Conservation (phyloP, 352 stramenopile genomes). For the Thraustochytrium sp. region DNA sequence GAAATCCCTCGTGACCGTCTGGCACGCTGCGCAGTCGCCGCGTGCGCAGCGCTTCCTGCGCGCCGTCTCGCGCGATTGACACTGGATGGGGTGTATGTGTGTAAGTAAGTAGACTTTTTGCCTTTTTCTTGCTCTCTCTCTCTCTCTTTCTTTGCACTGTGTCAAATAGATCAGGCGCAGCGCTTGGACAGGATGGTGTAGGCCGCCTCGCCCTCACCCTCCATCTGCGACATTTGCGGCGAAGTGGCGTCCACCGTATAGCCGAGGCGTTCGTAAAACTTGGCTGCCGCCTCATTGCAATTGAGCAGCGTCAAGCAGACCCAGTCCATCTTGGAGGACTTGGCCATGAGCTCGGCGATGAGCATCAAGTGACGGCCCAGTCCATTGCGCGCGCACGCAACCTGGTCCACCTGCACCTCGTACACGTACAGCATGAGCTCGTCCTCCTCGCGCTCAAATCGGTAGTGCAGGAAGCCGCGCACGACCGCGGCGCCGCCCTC, state of each 20-base stretch:
- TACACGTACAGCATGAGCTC: conserved; percentile 57
- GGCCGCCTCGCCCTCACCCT: not conserved
- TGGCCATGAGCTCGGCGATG: conserved; percentile 47
- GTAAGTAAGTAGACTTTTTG: too few species aligned
- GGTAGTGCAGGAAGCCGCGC: conserved; percentile 55
- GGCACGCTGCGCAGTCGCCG: too few species aligned
- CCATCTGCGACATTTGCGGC: not conserved
- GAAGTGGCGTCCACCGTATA: conserved; percentile 47
- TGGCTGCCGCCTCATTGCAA: conserved; percentile 31
- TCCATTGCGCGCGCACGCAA: conserved; percentile 47
- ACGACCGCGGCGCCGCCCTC: not conserved
- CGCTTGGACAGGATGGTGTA: conserved; percentile 14
- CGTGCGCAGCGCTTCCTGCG: too few species aligned
- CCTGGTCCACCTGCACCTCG: conserved; percentile 55
- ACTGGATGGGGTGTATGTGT: too few species aligned
- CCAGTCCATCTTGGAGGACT: conserved; percentile 43
- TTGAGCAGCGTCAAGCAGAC: conserved; percentile 49
- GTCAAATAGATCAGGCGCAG: too few species aligned
- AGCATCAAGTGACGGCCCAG: conserved; percentile 51
- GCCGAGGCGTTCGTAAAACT: conserved; percentile 45
- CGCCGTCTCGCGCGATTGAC: too few species aligned
- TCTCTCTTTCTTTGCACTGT: too few species aligned
- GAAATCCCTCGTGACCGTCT: not conserved
- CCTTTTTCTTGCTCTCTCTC: too few species aligned
- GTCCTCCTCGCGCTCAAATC: conserved; percentile 53